These are phyloP conservation scores for Pleurotus salmoneostramineus DNA, from an alignment of 768 basidiomycete species.

Conservation along the genomic window DNA sequence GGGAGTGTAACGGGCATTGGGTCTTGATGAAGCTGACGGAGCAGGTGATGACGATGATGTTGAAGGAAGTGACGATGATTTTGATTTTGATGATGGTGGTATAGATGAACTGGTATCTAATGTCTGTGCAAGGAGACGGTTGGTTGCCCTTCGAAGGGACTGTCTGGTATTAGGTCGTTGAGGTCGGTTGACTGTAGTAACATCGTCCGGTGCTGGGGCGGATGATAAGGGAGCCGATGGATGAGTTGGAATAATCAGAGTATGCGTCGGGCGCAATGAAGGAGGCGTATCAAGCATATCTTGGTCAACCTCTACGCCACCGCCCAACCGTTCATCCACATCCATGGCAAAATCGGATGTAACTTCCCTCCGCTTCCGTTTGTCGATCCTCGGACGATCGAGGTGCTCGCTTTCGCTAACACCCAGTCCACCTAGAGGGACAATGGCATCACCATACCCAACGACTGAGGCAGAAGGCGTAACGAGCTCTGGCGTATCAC, in stretches of 20 bases:
- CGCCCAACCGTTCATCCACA: neutral
- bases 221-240: no score
- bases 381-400: slow-evolving; percentile 1
- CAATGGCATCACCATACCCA: slow-evolving; percentile 19
- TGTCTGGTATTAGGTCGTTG: neutral
- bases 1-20: slow-evolving; percentile 13
- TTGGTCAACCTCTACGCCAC: slow-evolving; percentile 4
- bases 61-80: slow-evolving; percentile 10
- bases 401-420: no score
- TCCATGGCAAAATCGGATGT: slow-evolving; percentile 3
- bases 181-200: neutral
- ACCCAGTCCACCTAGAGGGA: slow-evolving; percentile 13
- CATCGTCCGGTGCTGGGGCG: neutral
- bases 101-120: neutral
- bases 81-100: neutral
- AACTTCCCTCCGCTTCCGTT: slow-evolving; percentile 8
- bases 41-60: slow-evolving; percentile 14
- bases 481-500: slow-evolving; percentile 10
- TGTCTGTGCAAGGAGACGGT: neutral
- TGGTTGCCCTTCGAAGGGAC: neutral
- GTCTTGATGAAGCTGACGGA: slow-evolving; percentile 4
- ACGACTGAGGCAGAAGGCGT: slow-evolving; percentile 4
- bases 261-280: no score
- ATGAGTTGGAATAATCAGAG: no score
- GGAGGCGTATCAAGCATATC: slow-evolving; percentile 1